Conservation (phyloP, 306 rosid species). For the Pueraria montana region DNA sequence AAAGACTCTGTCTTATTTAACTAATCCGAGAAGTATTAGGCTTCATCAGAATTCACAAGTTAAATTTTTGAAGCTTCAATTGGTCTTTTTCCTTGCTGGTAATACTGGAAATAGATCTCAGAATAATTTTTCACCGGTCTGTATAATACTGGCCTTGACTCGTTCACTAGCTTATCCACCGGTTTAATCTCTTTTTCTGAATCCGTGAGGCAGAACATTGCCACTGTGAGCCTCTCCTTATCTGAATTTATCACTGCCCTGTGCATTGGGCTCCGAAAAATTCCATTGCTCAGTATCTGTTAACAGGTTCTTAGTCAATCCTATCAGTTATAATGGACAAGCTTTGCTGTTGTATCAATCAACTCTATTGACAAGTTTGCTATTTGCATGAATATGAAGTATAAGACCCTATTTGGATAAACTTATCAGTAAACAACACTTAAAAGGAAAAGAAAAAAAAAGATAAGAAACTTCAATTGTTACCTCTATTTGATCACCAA, state of each 20-base stretch:
- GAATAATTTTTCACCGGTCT: slow-evolving; percentile 56
- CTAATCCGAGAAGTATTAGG: not conserved
- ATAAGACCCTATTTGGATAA: too few relatives aligned
- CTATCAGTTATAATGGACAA: not conserved
- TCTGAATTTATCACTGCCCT: slow-evolving; percentile 63
- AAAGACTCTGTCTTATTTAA: not conserved
- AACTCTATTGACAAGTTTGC: not conserved
- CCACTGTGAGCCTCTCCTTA: slow-evolving; percentile 68
- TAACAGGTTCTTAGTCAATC: not conserved
- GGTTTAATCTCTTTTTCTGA: slow-evolving; percentile 65
- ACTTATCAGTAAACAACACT: too few relatives aligned
- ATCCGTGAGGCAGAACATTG: slow-evolving; percentile 65
- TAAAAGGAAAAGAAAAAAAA: too few relatives aligned
- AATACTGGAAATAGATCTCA: slow-evolving; percentile 57
- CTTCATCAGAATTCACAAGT: slow-evolving; percentile 4
- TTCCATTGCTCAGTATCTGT: slow-evolving; percentile 73
- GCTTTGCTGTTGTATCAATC: not conserved
- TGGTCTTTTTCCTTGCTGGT: slow-evolving; percentile 70
- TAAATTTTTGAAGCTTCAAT: slow-evolving; percentile 66
- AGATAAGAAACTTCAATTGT: not conserved
- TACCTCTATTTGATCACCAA: slow-evolving; percentile 92
- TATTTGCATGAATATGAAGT: not conserved
- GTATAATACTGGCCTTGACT: slow-evolving; percentile 65
- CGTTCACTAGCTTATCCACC: slow-evolving; percentile 51
- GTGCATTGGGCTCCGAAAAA: slow-evolving; percentile 73